phyloP scores from a whole-genome alignment of 306 rosid genomes.

The Vigna mungo region DNA sequence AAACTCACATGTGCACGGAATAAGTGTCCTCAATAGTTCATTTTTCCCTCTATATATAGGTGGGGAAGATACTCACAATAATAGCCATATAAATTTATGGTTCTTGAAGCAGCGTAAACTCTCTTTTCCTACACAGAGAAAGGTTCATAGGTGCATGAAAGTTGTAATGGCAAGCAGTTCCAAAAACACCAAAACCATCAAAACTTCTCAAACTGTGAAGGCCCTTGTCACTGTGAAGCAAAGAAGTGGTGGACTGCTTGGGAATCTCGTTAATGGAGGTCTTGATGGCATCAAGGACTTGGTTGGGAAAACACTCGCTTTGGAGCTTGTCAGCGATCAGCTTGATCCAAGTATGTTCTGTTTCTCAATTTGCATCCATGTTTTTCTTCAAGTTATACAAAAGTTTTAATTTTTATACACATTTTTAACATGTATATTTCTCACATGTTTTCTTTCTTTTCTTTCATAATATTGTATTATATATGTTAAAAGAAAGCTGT shows the following conservation, averaged over 20 bases:
- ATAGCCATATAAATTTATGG: neutral
- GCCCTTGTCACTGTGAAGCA: constrained; percentile 39
- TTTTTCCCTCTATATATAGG: constrained; percentile 15
- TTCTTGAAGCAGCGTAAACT: neutral
- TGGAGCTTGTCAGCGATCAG: constrained; percentile 48
- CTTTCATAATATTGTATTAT: neutral
- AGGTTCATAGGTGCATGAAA: neutral
- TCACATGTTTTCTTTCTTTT: no score
- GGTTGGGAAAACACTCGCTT: constrained; percentile 40
- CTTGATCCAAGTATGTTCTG: constrained; percentile 47
- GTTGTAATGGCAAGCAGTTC: neutral
- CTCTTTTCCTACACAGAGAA: neutral
- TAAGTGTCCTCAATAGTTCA: neutral
- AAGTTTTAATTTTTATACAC: no score
- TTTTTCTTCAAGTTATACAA: no score
- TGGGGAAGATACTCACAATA: neutral
- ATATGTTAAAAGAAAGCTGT: no score
- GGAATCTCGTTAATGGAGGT: constrained; percentile 19
- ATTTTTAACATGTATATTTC: no score
- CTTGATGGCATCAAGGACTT: constrained; percentile 21
- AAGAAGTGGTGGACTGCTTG: constrained; percentile 15
- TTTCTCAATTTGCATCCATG: neutral
- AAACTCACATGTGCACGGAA: neutral
- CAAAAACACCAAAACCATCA: neutral
- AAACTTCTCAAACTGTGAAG: constrained; percentile 31